These are phyloP conservation scores for Arthrobotrys iridis DNA, from an alignment of 2,329 filamentous ascomycete species.

Conservation along the genomic window DNA sequence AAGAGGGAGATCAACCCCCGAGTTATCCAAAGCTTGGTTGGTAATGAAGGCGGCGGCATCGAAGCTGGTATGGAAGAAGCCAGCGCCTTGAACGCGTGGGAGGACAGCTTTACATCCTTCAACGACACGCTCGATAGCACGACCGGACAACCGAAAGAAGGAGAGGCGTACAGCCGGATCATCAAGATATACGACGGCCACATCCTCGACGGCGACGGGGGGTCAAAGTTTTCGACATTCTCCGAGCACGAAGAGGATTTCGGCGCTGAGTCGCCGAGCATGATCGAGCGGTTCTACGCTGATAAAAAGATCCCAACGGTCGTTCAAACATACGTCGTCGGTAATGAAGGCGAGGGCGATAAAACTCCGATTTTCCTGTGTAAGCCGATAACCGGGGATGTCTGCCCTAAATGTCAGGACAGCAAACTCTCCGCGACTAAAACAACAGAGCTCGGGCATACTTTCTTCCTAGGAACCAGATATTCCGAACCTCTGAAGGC, in stretches of 20 bases:
- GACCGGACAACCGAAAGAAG: slow-evolving; percentile 37
- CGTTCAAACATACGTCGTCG: slow-evolving; percentile 55
- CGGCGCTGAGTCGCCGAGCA: slow-evolving; percentile 38
- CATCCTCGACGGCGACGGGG: slow-evolving; percentile 41
- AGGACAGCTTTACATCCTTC: slow-evolving; percentile 60
- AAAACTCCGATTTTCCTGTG: slow-evolving; percentile 40
- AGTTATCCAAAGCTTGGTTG: slow-evolving; percentile 71
- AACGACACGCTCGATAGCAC: slow-evolving; percentile 32
- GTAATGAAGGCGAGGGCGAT: slow-evolving; percentile 61
- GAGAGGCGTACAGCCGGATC: slow-evolving; percentile 38
- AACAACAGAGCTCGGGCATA: slow-evolving; percentile 91
- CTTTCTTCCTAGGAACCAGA: slow-evolving; percentile 89
- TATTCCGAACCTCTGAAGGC: slow-evolving; percentile 82
- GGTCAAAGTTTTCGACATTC: slow-evolving; percentile 48
- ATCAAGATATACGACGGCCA: slow-evolving; percentile 50
- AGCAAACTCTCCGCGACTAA: slow-evolving; percentile 73
- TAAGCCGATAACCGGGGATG: slow-evolving; percentile 69
- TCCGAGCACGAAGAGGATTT: slow-evolving; percentile 47
- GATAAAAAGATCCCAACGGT: slow-evolving; percentile 46
- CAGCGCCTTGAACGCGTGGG: slow-evolving; percentile 65
- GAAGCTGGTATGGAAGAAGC: slow-evolving; percentile 76
- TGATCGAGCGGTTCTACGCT: slow-evolving; percentile 37
- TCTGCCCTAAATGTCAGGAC: slow-evolving; percentile 75
- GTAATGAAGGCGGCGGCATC: slow-evolving; percentile 62
- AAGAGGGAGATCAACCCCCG: slow-evolving; percentile 68